A percentile compares a stretch with the other conserved stretches of the same genome.
phyloP scores from a whole-genome alignment of 768 basidiomycete species.

The Holtermannia corniformis region DNA sequence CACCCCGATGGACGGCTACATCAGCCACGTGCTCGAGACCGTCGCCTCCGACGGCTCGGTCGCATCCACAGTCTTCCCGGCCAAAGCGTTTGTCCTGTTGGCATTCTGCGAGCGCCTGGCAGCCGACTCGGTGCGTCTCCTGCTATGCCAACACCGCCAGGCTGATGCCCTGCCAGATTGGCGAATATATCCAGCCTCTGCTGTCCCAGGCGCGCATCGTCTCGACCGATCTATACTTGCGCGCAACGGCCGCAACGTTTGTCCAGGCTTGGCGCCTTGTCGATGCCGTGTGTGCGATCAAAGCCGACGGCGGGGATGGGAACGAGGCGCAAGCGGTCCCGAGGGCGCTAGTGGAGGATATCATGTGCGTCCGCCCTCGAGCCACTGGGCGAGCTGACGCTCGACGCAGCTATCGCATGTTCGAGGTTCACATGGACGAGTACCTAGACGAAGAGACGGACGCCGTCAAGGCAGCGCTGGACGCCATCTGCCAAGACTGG shows the following conservation, averaged over 20 bases:
- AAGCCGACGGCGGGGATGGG: constrained; percentile 4
- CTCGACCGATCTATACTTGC: constrained; percentile 58
- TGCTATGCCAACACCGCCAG: neutral
- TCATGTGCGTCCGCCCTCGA: constrained; percentile 53
- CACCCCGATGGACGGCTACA: constrained; percentile 87
- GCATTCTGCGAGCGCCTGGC: constrained; percentile 77
- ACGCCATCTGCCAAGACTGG: constrained; percentile 69
- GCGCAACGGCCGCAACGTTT: constrained; percentile 82
- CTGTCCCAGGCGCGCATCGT: constrained; percentile 68
- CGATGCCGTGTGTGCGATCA: constrained; percentile 59
- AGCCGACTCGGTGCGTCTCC: constrained; percentile 55
- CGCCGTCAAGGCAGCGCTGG: constrained; percentile 61
- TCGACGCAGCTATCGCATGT: constrained; percentile 76
- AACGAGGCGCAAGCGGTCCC: constrained; percentile 19
- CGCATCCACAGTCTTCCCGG: constrained; percentile 80
- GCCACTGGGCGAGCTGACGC: neutral
- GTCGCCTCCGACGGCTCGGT: constrained; percentile 66
- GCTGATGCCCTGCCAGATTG: constrained; percentile 49
- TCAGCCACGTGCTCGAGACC: constrained; percentile 56
- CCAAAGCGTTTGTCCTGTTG: constrained; percentile 62
- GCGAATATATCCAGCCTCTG: constrained; percentile 73
- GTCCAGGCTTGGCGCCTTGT: constrained; percentile 79
- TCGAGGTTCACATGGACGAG: constrained; percentile 93
- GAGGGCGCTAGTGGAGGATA: constrained; percentile 54
- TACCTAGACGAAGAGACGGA: constrained; percentile 93